Percentiles rank a stretch among this genome's conserved stretches.
Conservation (phyloP, 2,329 filamentous ascomycete species). For the Byssothecium circinans region DNA sequence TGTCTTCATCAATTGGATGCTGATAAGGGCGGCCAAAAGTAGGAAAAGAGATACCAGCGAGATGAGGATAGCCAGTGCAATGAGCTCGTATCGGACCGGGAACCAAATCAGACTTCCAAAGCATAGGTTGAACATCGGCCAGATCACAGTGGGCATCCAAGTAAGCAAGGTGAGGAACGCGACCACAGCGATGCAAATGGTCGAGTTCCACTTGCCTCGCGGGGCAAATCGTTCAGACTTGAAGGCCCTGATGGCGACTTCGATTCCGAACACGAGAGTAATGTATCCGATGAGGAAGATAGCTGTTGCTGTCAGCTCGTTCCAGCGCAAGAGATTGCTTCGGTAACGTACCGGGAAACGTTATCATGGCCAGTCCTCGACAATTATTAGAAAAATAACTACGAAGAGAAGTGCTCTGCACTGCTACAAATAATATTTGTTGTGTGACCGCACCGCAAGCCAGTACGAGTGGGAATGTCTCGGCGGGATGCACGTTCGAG, state of each 20-base stretch:
- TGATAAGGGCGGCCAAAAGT: slow-evolving; percentile 57
- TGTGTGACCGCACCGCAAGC: slow-evolving; percentile 42
- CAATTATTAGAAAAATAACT: slow-evolving; percentile 42
- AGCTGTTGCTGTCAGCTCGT: slow-evolving; percentile 49
- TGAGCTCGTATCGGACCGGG: slow-evolving; percentile 61
- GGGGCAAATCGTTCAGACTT: slow-evolving; percentile 59
- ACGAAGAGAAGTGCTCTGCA: slow-evolving; percentile 43
- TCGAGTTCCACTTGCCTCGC: slow-evolving; percentile 62
- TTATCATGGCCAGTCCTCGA: slow-evolving; percentile 39
- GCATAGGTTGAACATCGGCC: slow-evolving; percentile 61
- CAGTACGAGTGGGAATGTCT: slow-evolving; percentile 45
- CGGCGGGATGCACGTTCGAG: slow-evolving; percentile 43
- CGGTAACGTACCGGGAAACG: slow-evolving; percentile 40
- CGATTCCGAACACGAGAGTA: slow-evolving; percentile 66
- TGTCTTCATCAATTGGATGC: slow-evolving; percentile 59
- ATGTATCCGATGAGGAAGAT: slow-evolving; percentile 68
- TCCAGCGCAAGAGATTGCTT: background rate
- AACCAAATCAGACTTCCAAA: slow-evolving; percentile 71
- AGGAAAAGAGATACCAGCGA: slow-evolving; percentile 56
- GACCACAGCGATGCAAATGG: slow-evolving; percentile 58
- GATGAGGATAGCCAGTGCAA: slow-evolving; percentile 59
- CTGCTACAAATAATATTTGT: slow-evolving; percentile 42
- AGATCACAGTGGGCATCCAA: slow-evolving; percentile 61
- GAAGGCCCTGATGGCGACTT: slow-evolving; percentile 61
- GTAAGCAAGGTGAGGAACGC: slow-evolving; percentile 57